Base-by-base conservation (phyloP, 495 filamentous ascomycete genomes). In the Penicillium daleae region DNA sequence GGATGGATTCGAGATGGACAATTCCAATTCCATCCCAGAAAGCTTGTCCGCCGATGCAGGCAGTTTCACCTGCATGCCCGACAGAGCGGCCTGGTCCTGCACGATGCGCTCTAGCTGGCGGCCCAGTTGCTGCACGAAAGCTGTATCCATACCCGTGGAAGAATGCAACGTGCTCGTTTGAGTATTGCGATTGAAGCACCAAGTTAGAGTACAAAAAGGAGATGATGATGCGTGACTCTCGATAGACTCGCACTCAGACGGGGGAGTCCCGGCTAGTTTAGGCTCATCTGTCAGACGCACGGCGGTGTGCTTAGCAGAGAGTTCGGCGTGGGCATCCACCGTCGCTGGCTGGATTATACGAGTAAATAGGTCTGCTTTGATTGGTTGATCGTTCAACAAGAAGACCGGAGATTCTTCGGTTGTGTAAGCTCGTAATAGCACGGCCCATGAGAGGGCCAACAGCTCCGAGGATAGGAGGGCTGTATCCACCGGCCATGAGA, bases 1-100 rank as follows among this genome's bases (percentile, higher is more conserved):
- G 6, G 76, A 68, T 17, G 80, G 73, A 70, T 92, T 92, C 29
- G 87, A 69, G 57, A 90, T 82, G 0, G 90, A 90, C n/a, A 88
- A 7, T 27, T 26, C 10, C 54, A 56, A 26, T 64, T 24, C 19
- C 31, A 24, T 54, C 31, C n/a, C 62, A 49, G 72, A 64, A 21
- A 66, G 53, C 55, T 73, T 62, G 3, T 39, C 37, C 10, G 49
- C 46, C 48, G 55, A 52, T 10, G 26, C 42, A 60, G 59, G 51
- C 33, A 64, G 10, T 48, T 59, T 35, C 56, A 68, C 21, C 56
- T 62, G 66, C 8, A 62, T 59, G 37, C 52, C 66, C 15, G 54
- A 59, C 29, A 50, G 52, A 26, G 56, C 32, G 27, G 63, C 66
- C 63, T 73, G 61, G 39, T 58, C 60, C 26, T 66, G 57, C 32